Conservation (phyloP, 768 basidiomycete species). For the Porphyrellus cyaneotinctus region DNA sequence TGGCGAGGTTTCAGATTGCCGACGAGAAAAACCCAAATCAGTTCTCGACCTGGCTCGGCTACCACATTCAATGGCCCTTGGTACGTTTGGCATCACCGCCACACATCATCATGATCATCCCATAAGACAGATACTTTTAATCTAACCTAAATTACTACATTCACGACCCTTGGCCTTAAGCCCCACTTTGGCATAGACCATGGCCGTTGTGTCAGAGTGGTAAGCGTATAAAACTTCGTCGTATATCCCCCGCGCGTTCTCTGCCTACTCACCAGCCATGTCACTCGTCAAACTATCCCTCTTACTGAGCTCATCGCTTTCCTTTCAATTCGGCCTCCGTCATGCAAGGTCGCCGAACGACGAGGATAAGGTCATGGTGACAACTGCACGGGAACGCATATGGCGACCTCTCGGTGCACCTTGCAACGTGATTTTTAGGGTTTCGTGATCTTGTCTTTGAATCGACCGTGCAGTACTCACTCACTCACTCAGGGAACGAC, state of each 20-base stretch:
- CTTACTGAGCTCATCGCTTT: conserved; percentile 4
- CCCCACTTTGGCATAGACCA: too few species aligned
- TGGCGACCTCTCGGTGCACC: conserved; percentile 4
- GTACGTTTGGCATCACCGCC: too few species aligned
- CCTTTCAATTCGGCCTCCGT: conserved; percentile 1
- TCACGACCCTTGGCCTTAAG: too few species aligned
- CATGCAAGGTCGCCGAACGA: neutral
- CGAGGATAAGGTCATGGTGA: conserved; percentile 4
- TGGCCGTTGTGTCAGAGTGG: neutral
- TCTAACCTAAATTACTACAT: too few species aligned
- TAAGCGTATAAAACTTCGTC: too few species aligned
- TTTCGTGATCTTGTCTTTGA: neutral
- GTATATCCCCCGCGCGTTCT: too few species aligned
- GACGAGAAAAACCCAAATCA: too few species aligned
- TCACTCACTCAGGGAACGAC: neutral
- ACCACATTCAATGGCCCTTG: too few species aligned
- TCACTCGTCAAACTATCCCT: conserved; percentile 7
- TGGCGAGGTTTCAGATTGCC: too few species aligned
- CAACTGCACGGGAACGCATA: neutral
- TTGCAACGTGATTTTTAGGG: neutral
- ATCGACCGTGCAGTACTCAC: neutral
- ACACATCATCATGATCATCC: too few species aligned
- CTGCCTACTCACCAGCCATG: neutral
- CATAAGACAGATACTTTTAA: too few species aligned
- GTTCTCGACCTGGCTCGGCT: too few species aligned